A percentile compares a stretch with the other conserved stretches of the same genome.
phyloP scores from a whole-genome alignment of 2,329 filamentous ascomycete species.

The Lasiodiplodia sp. region DNA sequence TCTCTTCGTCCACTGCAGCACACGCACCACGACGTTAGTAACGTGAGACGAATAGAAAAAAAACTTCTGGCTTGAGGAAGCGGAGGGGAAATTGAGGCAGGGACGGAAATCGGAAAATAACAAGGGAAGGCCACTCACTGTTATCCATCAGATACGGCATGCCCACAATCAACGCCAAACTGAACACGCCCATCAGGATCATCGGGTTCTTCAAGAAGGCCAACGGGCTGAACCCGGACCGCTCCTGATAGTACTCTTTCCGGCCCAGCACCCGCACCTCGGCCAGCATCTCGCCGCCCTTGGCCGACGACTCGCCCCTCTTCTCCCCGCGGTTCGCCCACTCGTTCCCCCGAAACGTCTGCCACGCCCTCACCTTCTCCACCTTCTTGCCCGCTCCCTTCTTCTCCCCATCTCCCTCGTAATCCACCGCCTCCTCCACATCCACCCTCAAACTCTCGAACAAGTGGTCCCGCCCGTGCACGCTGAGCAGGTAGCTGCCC shows the following conservation, averaged over 20 bases:
- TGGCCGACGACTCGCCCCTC: constrained; percentile 47
- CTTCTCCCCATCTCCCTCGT: constrained; percentile 34
- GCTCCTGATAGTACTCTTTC: constrained; percentile 80
- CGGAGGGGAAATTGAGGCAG: background rate
- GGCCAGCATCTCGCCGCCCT: constrained; percentile 45
- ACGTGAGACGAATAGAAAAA: background rate
- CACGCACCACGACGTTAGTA: background rate
- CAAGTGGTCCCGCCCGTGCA: constrained; percentile 75
- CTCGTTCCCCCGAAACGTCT: constrained; percentile 87
- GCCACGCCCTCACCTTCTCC: constrained; percentile 71
- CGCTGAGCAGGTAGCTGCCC: constrained; percentile 81
- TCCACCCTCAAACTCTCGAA: constrained; percentile 87
- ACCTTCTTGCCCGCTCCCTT: constrained; percentile 28
- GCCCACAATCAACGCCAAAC: constrained; percentile 83
- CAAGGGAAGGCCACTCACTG: constrained; percentile 63
- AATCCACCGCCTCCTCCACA: constrained; percentile 53
- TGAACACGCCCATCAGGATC: constrained; percentile 89
- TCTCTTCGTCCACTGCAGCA: constrained; percentile 89
- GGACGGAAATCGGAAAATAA: constrained; percentile 47
- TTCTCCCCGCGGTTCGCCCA: constrained; percentile 85
- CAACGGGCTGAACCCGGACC: constrained; percentile 71
- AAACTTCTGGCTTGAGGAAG: background rate
- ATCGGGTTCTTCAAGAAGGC: constrained; percentile 91
- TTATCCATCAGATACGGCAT: constrained; percentile 97
- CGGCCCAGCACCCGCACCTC: constrained; percentile 67